phyloP scores from a whole-genome alignment of 768 basidiomycete species.

The Boletus insuetus region DNA sequence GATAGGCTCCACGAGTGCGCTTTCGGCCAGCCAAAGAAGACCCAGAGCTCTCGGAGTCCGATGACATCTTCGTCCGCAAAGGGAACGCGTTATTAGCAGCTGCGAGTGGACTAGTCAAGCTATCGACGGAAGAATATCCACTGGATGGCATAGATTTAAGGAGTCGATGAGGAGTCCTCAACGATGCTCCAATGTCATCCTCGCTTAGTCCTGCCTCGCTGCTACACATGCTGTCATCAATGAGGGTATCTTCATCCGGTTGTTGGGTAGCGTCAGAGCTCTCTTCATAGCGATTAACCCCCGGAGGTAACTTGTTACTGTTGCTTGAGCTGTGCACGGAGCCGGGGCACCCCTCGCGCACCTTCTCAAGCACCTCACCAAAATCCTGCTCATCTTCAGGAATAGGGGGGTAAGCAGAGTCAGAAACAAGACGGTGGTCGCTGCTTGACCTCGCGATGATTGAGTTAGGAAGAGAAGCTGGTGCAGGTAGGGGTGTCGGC shows the following conservation, averaged over 20 bases:
- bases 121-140: slow-evolving; percentile 26
- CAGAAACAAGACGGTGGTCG: slow-evolving; percentile 3
- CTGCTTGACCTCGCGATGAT: slow-evolving; percentile 2
- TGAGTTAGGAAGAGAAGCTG: slow-evolving; percentile 32
- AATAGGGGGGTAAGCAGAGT: slow-evolving; percentile 28
- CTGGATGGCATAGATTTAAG: slow-evolving; percentile 18
- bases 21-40: slow-evolving; percentile 42
- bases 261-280: slow-evolving; percentile 1
- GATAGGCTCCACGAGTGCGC: slow-evolving; percentile 27
- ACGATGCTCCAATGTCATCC: slow-evolving; percentile 64
- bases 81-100: slow-evolving; percentile 39
- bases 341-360: slow-evolving; percentile 59
- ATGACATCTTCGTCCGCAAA: slow-evolving; percentile 38
- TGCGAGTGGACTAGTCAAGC: slow-evolving; percentile 34
- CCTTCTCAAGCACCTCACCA: slow-evolving; percentile 65
- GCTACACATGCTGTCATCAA: slow-evolving; percentile 26
- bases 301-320: slow-evolving; percentile 32
- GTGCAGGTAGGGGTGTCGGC: slow-evolving; percentile 54
- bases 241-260: slow-evolving; percentile 19
- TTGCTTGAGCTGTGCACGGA: slow-evolving; percentile 63
- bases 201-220: slow-evolving; percentile 32
- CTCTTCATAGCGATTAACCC: slow-evolving; percentile 37
- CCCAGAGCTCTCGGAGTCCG: slow-evolving; percentile 41
- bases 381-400: slow-evolving; percentile 60
- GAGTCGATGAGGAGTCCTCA: slow-evolving; percentile 56